Evolutionary conservation across 148 eudicot genomes (phyloP).

Genomic region (Vaccinium vitisidaea): DNA sequence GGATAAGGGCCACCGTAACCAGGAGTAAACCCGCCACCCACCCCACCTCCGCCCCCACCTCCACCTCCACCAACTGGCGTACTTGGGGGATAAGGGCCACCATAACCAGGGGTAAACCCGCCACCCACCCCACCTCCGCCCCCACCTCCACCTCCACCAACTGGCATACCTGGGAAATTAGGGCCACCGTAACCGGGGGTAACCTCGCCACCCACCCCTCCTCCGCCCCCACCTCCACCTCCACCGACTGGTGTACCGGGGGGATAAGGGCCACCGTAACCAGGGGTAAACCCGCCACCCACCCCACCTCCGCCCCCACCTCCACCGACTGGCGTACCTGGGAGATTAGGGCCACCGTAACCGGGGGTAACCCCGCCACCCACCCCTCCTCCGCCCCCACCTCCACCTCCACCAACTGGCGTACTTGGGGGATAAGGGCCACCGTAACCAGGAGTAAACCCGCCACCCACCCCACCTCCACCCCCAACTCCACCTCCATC

Average conservation of each 20-base stretch:
- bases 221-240: not conserved
- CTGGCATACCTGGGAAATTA: not conserved
- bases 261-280: not conserved
- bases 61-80: no score
- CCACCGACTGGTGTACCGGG: not conserved
- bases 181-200: not conserved
- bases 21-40: not conserved
- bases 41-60: no score
- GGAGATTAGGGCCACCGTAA: no score
- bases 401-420: not conserved
- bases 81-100: no score
- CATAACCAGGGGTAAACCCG: not conserved
- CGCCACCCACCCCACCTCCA: not conserved
- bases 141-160: not conserved
- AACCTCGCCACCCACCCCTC: not conserved
- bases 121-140: not conserved
- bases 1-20: not conserved
- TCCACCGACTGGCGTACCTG: no score
- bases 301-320: not conserved
- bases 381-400: not conserved
- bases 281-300: not conserved
- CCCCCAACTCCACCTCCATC: not conserved
- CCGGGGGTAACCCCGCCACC: no score
- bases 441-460: not conserved
- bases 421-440: not conserved